Evolutionary conservation across 768 basidiomycete genomes (phyloP), one percentile per base, ranked within the genome.

Genomic region (Tephrocybe sp.): DNA sequence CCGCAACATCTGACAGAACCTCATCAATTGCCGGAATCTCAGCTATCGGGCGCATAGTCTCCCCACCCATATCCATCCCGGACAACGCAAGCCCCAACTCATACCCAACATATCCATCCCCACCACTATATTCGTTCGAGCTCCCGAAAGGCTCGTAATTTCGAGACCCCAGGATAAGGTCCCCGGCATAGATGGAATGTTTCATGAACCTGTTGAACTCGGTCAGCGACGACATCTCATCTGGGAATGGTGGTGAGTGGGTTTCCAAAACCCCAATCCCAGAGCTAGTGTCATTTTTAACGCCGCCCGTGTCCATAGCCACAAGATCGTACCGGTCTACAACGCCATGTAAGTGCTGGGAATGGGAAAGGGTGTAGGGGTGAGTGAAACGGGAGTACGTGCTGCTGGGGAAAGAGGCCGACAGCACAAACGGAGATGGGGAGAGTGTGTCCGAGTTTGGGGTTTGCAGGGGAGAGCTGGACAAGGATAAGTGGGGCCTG

Each of bases 261-360:
- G 77, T 70, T 50, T 86, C 83, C 4, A 77, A 79, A 14, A 80
- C 63, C 42, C 87, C 86, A 23, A 78, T 73, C 51, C 89, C 88
- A 5, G 84, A 84, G 12, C 79, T 74, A 26, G 26, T 26, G 7
- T 4, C 7, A 61, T 82, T 79, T 62, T 86, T 83, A 54, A 79
- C 71, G 26, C 26, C 26, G 26, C 26, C 26, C 4, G 26, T 26
- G 26, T 26, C 26, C 26, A 26, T 26, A 4, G 26, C 83, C 65
- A 87, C 82, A 41, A 92, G 77, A 65, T 90, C 89, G 53, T 92
- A 92, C 6, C 89, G 82, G 62, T 91, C 89, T 58, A 91, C 69
- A 22, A 92, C 87, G 26, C 85, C 86, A 51, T 89, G 84, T 7
- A 26, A 26, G 26, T 26, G 7, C 7, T 26, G 26, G 3, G 26